These are phyloP conservation scores for Rehmannia glutinosa DNA, from an alignment of 257 asterid genomes.

Conservation along the genomic window DNA sequence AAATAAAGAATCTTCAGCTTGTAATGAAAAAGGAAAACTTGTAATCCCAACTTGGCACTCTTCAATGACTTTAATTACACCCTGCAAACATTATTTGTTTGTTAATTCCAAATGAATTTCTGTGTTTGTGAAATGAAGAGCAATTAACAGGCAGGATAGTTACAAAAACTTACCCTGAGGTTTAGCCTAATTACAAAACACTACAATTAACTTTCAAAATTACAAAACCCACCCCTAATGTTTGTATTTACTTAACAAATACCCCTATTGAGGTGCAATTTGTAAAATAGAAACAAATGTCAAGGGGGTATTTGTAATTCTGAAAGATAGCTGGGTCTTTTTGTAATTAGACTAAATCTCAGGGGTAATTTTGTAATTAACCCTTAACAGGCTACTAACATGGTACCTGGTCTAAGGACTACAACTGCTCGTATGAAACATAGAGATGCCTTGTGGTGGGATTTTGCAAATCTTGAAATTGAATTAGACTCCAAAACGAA, in stretches of 20 bases:
- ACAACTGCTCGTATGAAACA: neutral
- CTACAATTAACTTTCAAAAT: no score
- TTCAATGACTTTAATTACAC: slow-evolving; percentile 15
- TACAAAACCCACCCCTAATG: no score
- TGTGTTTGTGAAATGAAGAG: neutral
- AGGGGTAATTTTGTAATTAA: no score
- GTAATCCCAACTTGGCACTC: slow-evolving; percentile 33
- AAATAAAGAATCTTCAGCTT: slow-evolving; percentile 51
- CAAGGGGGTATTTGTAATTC: no score
- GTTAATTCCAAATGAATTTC: neutral
- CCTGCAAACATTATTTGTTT: slow-evolving; percentile 33
- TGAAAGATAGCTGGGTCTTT: no score
- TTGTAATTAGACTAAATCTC: no score
- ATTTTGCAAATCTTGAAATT: slow-evolving; percentile 17
- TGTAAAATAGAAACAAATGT: no score
- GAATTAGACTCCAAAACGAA: slow-evolving; percentile 25
- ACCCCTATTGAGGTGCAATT: no score
- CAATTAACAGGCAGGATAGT: neutral
- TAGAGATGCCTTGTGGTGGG: slow-evolving; percentile 18
- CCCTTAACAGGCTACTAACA: neutral
- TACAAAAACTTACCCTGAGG: no score
- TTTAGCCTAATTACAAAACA: no score
- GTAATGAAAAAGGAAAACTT: slow-evolving; percentile 11
- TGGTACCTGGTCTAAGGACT: no score
- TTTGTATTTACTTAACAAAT: no score